Conservation (phyloP, 2,329 filamentous ascomycete species). For the Alternaria arborescens region DNA sequence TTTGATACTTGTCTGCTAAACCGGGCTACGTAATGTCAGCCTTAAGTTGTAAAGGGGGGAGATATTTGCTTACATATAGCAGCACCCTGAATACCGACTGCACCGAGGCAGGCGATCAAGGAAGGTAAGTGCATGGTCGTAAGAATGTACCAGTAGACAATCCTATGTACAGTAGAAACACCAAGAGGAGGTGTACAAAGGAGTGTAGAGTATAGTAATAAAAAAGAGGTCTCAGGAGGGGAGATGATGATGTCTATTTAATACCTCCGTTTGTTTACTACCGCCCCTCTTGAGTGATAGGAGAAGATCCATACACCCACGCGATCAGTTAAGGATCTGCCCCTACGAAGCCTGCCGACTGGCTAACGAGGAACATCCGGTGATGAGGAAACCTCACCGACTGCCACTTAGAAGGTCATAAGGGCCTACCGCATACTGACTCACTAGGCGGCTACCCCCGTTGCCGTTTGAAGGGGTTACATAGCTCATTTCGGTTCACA, state of each 20-base stretch:
- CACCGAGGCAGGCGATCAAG: slow-evolving; percentile 42
- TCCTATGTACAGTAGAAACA: slow-evolving; percentile 10
- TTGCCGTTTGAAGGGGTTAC: slow-evolving; percentile 15
- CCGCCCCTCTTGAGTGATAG: slow-evolving; percentile 12
- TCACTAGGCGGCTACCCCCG: slow-evolving; percentile 15
- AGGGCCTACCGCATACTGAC: slow-evolving; percentile 19
- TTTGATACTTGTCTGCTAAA: slow-evolving; percentile 4
- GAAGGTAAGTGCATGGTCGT: slow-evolving; percentile 36
- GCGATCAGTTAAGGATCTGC: slow-evolving; percentile 23
- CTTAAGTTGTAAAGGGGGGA: neutral
- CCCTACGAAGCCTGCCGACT: slow-evolving; percentile 3
- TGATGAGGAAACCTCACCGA: slow-evolving; percentile 21
- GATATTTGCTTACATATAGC: slow-evolving; percentile 24
- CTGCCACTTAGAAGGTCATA: slow-evolving; percentile 30
- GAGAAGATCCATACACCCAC: slow-evolving; percentile 11
- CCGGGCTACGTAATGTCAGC: slow-evolving; percentile 23
- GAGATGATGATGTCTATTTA: slow-evolving; percentile 21
- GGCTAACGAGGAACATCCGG: slow-evolving; percentile 13
- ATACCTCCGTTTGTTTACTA: slow-evolving; percentile 4
- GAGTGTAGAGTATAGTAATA: slow-evolving; percentile 13
- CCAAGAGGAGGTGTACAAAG: slow-evolving; percentile 11
- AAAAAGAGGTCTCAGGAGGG: slow-evolving; percentile 7
- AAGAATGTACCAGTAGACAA: slow-evolving; percentile 6
- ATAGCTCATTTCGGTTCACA: slow-evolving; percentile 11
- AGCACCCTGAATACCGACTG: slow-evolving; percentile 33